Evolutionary conservation across 495 filamentous ascomycete genomes (phyloP).

Genomic region (Annulohypoxylon nitens): DNA sequence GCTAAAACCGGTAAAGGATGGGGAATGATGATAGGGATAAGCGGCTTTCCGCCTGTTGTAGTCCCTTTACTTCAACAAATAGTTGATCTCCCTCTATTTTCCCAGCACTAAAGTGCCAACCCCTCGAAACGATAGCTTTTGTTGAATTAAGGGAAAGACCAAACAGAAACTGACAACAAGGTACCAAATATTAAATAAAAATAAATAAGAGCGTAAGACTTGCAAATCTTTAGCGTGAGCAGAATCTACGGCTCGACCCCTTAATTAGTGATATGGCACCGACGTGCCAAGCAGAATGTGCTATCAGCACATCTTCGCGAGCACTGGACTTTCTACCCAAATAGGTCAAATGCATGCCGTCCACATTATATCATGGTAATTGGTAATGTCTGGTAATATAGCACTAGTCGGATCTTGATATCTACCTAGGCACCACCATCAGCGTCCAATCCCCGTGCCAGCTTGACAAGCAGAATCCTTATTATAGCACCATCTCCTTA

Average conservation of each 20-base stretch:
- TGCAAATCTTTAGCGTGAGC: background rate
- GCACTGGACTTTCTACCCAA: no score
- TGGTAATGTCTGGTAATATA: background rate
- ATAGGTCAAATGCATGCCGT: no score
- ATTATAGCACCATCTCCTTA: background rate
- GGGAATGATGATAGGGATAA: background rate
- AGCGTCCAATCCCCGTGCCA: background rate
- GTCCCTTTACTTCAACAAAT: background rate
- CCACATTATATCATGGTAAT: constrained; percentile 1
- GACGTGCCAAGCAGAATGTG: background rate
- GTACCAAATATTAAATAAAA: no score
- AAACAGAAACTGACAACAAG: no score
- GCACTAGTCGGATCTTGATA: background rate
- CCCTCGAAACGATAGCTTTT: no score
- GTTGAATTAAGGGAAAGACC: no score
- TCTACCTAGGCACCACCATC: background rate
- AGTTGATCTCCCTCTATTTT: no score
- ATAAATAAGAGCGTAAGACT: background rate
- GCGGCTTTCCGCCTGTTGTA: background rate
- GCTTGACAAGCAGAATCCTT: background rate
- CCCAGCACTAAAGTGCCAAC: no score
- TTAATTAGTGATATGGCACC: background rate
- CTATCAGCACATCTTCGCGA: background rate
- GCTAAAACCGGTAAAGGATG: background rate
- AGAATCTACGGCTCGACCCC: background rate